Evolutionary conservation across 331 rosid species (phyloP).

Genomic region (Acacia concinna): DNA sequence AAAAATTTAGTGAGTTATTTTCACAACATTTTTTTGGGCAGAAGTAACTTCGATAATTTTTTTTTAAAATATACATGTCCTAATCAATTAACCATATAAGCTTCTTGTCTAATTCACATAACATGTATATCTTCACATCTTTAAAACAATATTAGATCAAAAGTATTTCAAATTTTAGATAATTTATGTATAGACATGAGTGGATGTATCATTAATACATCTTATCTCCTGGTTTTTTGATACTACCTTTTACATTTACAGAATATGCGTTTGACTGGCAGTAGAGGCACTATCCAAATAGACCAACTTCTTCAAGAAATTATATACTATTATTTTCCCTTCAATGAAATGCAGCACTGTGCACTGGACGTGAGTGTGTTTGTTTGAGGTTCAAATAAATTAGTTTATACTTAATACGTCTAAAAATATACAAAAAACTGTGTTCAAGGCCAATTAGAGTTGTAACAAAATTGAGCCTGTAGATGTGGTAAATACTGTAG

Average conservation of each 20-base stretch:
- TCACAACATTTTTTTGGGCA: slow-evolving; percentile 8
- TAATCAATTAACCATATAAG: slow-evolving; percentile 1
- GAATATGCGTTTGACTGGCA: neutral
- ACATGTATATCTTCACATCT: slow-evolving; percentile 16
- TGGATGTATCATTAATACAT: neutral
- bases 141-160: slow-evolving; percentile 3
- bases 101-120: neutral
- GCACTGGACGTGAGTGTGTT: neutral
- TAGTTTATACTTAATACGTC: neutral
- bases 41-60: slow-evolving; percentile 2
- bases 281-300: neutral
- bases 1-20: slow-evolving; percentile 7
- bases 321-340: neutral
- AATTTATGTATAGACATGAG: neutral
- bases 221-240: neutral
- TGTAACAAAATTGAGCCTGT: slow-evolving; percentile 51
- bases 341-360: neutral
- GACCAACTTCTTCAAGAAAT: slow-evolving; percentile 7
- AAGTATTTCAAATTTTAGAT: slow-evolving; percentile 5
- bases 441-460: neutral
- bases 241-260: neutral
- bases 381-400: slow-evolving; percentile 19
- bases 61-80: neutral
- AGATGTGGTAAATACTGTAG: slow-evolving; percentile 1
- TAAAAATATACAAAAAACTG: neutral